Conservation (phyloP, 371 early-diverging fungal species). For the Mucor racemosus region DNA sequence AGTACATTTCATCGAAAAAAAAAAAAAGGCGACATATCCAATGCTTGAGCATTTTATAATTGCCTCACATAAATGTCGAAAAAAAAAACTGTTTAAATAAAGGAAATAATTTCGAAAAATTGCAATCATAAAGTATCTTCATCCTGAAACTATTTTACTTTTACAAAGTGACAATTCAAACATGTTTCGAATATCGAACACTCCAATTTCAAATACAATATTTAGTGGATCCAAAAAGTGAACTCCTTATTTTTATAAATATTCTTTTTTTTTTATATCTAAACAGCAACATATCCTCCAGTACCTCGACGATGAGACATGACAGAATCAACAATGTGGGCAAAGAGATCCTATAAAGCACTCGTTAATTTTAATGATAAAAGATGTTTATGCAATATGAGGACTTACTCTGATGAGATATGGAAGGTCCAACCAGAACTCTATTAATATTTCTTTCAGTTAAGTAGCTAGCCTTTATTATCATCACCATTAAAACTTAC, state of each 20-base stretch:
- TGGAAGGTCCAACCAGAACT: slow-evolving; percentile 57
- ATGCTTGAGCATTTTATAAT: no score
- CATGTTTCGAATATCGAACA: no score
- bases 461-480: background rate
- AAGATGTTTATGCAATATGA: background rate
- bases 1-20: no score
- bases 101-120: no score
- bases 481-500: slow-evolving; percentile 28
- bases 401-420: slow-evolving; percentile 47
- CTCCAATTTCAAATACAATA: no score
- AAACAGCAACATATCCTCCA: slow-evolving; percentile 56
- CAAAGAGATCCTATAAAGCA: slow-evolving; percentile 41
- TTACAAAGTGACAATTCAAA: no score
- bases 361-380: background rate
- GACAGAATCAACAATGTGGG: slow-evolving; percentile 49
- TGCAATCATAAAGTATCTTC: no score
- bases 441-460: slow-evolving; percentile 16
- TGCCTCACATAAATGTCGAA: no score
- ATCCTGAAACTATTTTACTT: no score
- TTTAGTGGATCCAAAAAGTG: no score
- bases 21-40: no score
- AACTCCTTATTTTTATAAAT: background rate
- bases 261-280: background rate
- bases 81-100: no score
- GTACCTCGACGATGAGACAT: slow-evolving; percentile 52